Evolutionary conservation across 257 asterid genomes (phyloP).

Genomic region (Ilex asprella): DNA sequence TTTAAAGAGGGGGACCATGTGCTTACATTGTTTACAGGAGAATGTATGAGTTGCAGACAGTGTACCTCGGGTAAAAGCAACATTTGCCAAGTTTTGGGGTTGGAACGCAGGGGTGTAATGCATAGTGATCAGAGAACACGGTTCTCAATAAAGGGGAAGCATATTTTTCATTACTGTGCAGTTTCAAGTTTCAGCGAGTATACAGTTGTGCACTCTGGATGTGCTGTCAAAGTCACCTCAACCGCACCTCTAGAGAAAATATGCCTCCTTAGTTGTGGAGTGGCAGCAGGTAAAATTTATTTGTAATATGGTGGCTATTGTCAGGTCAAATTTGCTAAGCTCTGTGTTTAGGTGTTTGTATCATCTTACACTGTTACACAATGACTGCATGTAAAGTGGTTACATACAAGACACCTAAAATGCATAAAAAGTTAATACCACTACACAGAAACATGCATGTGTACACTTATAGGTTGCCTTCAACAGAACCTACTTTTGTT

Average conservation of each 20-base stretch:
- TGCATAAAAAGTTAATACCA: too few relatives aligned
- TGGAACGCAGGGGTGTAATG: slow-evolving; percentile 89
- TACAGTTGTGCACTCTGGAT: slow-evolving; percentile 89
- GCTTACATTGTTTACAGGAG: slow-evolving; percentile 79
- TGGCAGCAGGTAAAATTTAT: slow-evolving; percentile 63
- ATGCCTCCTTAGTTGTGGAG: slow-evolving; percentile 98
- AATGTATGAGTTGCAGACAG: slow-evolving; percentile 76
- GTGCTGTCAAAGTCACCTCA: slow-evolving; percentile 75
- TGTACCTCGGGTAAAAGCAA: slow-evolving; percentile 80
- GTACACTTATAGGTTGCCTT: too few relatives aligned
- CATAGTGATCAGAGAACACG: slow-evolving; percentile 81
- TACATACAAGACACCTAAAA: too few relatives aligned
- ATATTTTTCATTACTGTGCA: slow-evolving; percentile 79
- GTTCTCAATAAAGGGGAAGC: slow-evolving; percentile 68
- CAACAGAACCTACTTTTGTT: too few relatives aligned
- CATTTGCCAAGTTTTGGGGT: slow-evolving; percentile 73
- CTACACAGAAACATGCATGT: too few relatives aligned
- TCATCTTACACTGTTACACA: neutral
- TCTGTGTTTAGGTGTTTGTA: neutral
- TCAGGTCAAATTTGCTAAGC: neutral
- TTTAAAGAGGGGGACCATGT: slow-evolving; percentile 81
- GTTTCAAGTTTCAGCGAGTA: slow-evolving; percentile 95
- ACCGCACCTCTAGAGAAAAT: slow-evolving; percentile 81
- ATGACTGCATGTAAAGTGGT: neutral
- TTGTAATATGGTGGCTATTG: neutral